phyloP scores from a whole-genome alignment of 2,329 filamentous ascomycete genomes.

The Alternaria longipes region DNA sequence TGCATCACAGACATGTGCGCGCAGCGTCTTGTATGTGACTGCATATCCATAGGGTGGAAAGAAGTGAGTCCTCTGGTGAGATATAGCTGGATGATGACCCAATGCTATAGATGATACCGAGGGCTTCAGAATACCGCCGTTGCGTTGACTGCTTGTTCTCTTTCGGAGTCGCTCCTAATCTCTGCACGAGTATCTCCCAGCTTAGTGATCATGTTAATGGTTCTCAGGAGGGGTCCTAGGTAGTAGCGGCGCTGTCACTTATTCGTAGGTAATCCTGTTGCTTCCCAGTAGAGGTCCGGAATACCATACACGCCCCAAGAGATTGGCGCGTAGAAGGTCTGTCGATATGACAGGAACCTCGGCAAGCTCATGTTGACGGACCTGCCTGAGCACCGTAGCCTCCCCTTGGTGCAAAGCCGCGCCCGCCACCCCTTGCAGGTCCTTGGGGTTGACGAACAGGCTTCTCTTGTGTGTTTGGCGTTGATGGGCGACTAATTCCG shows the following conservation, averaged over 20 bases:
- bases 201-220: neutral
- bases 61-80: neutral
- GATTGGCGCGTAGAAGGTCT: neutral
- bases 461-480: constrained; percentile 70
- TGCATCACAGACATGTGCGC: accelerated
- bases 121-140: neutral
- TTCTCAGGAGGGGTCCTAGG: neutral
- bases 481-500: constrained; percentile 59
- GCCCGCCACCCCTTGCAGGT: constrained; percentile 78
- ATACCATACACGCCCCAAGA: neutral
- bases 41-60: neutral
- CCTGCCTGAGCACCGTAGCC: constrained; percentile 24
- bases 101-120: neutral
- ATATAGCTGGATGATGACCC: neutral
- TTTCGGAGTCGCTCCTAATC: neutral
- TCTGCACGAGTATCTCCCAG: neutral
- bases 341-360: neutral
- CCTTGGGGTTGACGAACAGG: constrained; percentile 78
- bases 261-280: neutral
- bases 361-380: constrained; percentile 25
- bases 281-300: neutral
- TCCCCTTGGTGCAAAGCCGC: constrained; percentile 76
- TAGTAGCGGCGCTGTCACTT: neutral
- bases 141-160: neutral
- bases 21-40: neutral